Evolutionary conservation across 1,284 basidiomycete species (phyloP).

Genomic region (Rhizoctonia solani): DNA sequence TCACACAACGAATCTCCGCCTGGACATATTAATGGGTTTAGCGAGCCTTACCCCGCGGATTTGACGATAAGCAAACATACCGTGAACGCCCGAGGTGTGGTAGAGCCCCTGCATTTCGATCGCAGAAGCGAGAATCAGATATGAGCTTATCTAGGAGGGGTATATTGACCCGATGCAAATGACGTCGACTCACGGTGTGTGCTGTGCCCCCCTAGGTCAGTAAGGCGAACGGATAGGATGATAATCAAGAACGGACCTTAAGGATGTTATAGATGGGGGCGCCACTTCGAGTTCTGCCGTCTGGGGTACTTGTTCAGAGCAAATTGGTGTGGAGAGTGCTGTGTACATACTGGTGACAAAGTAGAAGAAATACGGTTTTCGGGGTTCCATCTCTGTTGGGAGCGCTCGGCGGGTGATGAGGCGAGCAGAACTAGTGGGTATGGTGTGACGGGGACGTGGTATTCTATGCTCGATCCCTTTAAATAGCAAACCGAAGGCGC

Average conservation of each 20-base stretch:
- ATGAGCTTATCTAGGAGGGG: slow-evolving; percentile 21
- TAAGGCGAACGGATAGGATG: background rate
- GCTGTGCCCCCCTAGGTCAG: background rate
- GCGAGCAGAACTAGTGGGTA: background rate
- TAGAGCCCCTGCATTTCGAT: slow-evolving; percentile 27
- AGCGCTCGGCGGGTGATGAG: background rate
- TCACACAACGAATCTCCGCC: slow-evolving; percentile 32
- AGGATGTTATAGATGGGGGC: slow-evolving; percentile 22
- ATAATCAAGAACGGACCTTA: background rate
- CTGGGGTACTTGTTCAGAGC: background rate
- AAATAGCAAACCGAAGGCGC: slow-evolving; percentile 22
- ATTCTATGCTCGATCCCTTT: slow-evolving; percentile 7
- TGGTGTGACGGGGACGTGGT: background rate
- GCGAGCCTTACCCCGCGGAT: background rate
- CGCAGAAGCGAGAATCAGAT: slow-evolving; percentile 33
- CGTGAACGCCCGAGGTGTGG: slow-evolving; percentile 32
- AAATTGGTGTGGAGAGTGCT: background rate
- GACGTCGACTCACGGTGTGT: slow-evolving; percentile 29
- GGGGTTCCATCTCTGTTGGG: slow-evolving; percentile 11
- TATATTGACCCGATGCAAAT: slow-evolving; percentile 19
- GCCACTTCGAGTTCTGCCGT: slow-evolving; percentile 19
- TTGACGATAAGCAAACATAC: slow-evolving; percentile 5
- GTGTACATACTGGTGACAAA: slow-evolving; percentile 26
- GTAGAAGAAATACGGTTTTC: slow-evolving; percentile 30
- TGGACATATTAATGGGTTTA: background rate